A percentile compares a stretch with the other conserved stretches of the same genome.
Conservation (phyloP, 2,329 filamentous ascomycete species). For the Shiraia bambusicola region DNA sequence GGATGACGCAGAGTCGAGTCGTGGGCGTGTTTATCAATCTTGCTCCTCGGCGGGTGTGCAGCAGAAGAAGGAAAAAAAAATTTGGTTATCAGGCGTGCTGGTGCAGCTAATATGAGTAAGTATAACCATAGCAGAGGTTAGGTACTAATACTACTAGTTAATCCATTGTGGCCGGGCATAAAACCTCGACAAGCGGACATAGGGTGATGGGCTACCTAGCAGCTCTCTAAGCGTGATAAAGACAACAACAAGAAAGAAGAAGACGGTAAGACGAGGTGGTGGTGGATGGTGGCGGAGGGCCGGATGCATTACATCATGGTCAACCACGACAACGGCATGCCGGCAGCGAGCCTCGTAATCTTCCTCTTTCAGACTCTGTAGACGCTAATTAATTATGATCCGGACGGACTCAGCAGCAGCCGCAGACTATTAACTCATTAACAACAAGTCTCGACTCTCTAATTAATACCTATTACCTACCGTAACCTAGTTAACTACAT, state of each 20-base stretch:
- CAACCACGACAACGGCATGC: conserved; percentile 22
- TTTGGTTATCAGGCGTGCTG: no score
- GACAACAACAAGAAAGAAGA: conserved; percentile 4
- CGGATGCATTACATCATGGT: conserved; percentile 34
- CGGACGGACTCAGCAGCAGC: no score
- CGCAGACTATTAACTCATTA: no score
- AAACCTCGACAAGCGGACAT: conserved; percentile 13
- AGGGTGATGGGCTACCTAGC: no score
- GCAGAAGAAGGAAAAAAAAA: conserved; percentile 10
- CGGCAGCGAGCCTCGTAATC: conserved; percentile 23
- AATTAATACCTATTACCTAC: no score
- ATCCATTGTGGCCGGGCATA: conserved; percentile 11
- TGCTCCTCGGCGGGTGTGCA: conserved; percentile 20
- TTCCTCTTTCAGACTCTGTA: background rate
- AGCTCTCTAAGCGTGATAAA: conserved; percentile 15
- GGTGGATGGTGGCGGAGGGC: conserved; percentile 14
- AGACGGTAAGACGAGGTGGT: no score
- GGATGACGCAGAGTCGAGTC: conserved; percentile 32
- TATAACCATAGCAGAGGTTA: no score
- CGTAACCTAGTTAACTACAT: no score
- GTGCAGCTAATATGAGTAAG: no score
- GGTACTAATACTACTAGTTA: no score
- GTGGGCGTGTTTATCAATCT: conserved; percentile 2
- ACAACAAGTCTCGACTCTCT: no score
- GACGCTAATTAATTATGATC: no score